Conservation (phyloP, 129 eudicot species). For the Artemisia tridentata region DNA sequence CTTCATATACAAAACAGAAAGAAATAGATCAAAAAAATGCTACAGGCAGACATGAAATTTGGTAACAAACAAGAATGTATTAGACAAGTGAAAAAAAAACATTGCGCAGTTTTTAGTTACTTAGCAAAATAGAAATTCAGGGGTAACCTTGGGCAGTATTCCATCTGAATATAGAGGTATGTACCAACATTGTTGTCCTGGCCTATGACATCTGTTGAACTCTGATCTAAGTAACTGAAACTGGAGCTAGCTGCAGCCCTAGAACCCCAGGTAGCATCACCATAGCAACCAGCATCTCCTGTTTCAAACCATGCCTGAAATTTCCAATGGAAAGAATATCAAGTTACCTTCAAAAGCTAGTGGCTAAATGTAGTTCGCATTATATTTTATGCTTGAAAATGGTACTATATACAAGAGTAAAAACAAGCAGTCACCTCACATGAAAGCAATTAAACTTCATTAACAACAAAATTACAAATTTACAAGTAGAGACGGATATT, state of each 20-base stretch:
- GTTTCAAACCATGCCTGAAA: conserved; percentile 99
- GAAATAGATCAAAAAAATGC: conserved; percentile 6
- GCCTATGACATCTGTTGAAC: conserved; percentile 47
- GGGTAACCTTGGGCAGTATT: conserved; percentile 90
- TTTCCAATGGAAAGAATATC: conserved; percentile 14
- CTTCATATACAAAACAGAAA: conserved; percentile 38
- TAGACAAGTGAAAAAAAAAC: background rate
- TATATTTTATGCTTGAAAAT: background rate
- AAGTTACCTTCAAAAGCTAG: conserved; percentile 23
- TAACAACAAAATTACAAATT: background rate
- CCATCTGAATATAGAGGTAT: conserved; percentile 96
- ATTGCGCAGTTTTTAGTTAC: background rate
- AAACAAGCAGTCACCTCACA: background rate
- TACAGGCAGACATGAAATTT: background rate
- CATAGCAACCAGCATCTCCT: conserved; percentile 55
- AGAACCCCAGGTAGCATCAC: conserved; percentile 55
- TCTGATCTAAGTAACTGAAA: conserved; percentile 49
- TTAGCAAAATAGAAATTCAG: background rate
- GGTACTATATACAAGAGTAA: conserved; percentile 6
- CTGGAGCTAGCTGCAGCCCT: conserved; percentile 65
- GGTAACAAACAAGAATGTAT: background rate
- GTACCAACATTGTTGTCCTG: conserved; percentile 62
- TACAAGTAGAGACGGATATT: background rate
- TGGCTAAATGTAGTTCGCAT: background rate
- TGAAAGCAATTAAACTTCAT: background rate